These are phyloP conservation scores for Maudiozyma pseudohumilis DNA, from an alignment of 805 yeast genomes.

Conservation along the genomic window DNA sequence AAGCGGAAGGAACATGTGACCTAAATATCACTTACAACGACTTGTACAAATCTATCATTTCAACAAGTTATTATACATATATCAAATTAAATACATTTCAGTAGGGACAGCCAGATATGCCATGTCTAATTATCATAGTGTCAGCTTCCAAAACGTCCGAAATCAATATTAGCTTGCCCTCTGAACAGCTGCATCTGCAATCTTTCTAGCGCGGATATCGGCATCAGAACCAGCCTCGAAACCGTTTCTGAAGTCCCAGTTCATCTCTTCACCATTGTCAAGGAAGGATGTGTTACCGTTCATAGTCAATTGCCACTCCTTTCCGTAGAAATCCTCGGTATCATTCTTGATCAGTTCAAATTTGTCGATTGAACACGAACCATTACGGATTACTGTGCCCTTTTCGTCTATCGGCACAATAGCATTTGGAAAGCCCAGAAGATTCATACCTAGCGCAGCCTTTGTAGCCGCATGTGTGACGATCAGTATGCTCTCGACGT, in stretches of 20 bases:
- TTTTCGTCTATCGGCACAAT: constrained; percentile 42
- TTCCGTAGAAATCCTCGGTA: constrained; percentile 15
- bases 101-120: no score
- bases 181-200: constrained; percentile 6
- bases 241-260: constrained; percentile 73
- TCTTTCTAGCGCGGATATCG: constrained; percentile 52
- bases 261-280: constrained; percentile 82
- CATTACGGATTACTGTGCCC: constrained; percentile 52
- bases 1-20: neutral
- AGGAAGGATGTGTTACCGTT: constrained; percentile 72
- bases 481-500: constrained; percentile 50
- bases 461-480: constrained; percentile 92
- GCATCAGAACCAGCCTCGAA: constrained; percentile 88
- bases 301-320: constrained; percentile 49
- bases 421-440: constrained; percentile 46
- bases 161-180: neutral
- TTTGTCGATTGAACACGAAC: constrained; percentile 76
- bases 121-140: no score
- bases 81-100: neutral
- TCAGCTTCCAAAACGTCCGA: neutral
- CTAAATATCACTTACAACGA: neutral
- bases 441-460: constrained; percentile 76
- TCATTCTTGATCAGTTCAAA: constrained; percentile 30
- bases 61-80: neutral
- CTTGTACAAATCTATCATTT: neutral